Conservation (phyloP, 2,329 filamentous ascomycete genomes). For the Paramyrothecium roridum region DNA sequence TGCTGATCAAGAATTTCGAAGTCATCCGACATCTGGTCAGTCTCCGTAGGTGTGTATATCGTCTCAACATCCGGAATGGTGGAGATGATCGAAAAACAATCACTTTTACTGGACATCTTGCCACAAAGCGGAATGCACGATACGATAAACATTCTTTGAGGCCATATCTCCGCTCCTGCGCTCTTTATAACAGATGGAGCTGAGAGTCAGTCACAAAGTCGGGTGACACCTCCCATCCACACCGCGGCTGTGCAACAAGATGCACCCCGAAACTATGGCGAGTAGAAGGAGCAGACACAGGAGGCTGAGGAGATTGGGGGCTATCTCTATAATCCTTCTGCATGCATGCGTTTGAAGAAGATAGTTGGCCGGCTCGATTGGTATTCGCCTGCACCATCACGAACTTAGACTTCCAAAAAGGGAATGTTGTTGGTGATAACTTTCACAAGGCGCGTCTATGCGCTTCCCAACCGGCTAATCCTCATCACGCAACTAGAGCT, state of each 20-base stretch:
- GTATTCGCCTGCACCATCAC: neutral
- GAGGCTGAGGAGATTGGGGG: neutral
- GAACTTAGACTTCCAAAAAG: neutral
- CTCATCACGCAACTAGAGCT: too few species aligned
- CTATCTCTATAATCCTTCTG: neutral
- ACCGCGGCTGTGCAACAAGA: constrained; percentile 15
- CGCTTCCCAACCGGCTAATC: neutral
- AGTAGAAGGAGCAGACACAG: too few species aligned
- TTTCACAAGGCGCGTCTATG: neutral
- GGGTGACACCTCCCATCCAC: neutral
- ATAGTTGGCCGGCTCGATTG: too few species aligned
- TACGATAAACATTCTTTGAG: neutral
- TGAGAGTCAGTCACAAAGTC: neutral
- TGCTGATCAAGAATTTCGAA: constrained; percentile 22
- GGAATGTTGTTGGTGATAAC: neutral
- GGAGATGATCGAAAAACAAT: constrained; percentile 26
- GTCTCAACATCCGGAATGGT: constrained; percentile 18
- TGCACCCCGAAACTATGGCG: neutral
- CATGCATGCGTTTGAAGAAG: neutral
- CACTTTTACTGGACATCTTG: neutral
- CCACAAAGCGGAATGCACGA: neutral
- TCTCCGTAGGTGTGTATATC: constrained; percentile 15
- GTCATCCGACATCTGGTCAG: constrained; percentile 24
- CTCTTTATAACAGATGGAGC: constrained; percentile 9
- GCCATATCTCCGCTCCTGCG: constrained; percentile 6